Evolutionary conservation across 768 basidiomycete genomes (phyloP).

Genomic region (Boletus rubescentipes): DNA sequence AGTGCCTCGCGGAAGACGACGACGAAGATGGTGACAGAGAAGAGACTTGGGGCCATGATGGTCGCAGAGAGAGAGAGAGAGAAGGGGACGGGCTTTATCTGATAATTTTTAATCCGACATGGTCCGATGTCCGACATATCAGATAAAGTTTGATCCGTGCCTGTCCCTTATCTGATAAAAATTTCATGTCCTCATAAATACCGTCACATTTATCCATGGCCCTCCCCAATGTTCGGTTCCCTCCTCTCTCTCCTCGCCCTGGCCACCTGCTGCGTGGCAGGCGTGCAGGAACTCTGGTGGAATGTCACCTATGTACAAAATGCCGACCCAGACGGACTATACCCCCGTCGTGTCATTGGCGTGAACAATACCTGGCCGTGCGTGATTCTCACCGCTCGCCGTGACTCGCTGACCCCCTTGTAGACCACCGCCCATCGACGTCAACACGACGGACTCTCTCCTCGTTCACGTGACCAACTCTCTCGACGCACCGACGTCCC

Average conservation of each 20-base stretch:
- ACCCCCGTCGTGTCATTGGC: constrained; percentile 74
- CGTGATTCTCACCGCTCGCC: constrained; percentile 30
- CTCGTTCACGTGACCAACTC: constrained; percentile 76
- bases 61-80: background rate
- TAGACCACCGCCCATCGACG: constrained; percentile 81
- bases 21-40: constrained; percentile 93
- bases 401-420: background rate
- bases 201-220: too few relatives aligned
- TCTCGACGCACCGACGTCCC: constrained; percentile 59
- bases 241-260: constrained; percentile 16
- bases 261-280: constrained; percentile 51
- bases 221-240: background rate
- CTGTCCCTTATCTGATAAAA: background rate
- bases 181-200: background rate
- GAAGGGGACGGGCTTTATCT: background rate
- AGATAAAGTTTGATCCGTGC: background rate
- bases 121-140: background rate
- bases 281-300: constrained; percentile 81
- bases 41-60: constrained; percentile 48
- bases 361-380: constrained; percentile 95
- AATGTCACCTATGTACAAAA: constrained; percentile 81
- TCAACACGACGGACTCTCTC: constrained; percentile 69
- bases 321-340: constrained; percentile 84
- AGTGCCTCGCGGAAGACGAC: constrained; percentile 95
- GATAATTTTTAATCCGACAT: background rate